Base-by-base conservation (phyloP, 805 yeast genomes). In the Blastobotrys peoriensis region DNA sequence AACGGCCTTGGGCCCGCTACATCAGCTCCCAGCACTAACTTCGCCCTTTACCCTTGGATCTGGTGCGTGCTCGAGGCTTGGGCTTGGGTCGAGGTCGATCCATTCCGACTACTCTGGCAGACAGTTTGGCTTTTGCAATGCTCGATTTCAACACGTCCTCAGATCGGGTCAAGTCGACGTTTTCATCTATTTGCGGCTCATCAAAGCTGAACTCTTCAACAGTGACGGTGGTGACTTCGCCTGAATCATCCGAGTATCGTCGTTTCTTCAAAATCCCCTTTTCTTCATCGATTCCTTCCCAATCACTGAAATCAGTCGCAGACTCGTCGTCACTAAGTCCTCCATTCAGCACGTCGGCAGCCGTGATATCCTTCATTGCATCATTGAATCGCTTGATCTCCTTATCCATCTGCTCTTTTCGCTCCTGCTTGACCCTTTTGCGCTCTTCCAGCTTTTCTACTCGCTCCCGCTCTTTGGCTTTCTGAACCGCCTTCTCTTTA, bases 401-500 rank as follows among this genome's bases (percentile, higher is more conserved):
- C 48, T 75, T 78, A 40, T 81, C 81, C 50, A 87, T 64, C 45
- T 78, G 79, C 45, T 73, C 69, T 56, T 81, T 78, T 47, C 85
- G 73, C 57, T 86, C 95, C 16, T 84, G 85, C 51, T 91, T 71
- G 17, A 79, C 62, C 54, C 73, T 70, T 52, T 79, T 77, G 48
- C 97, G 75, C 58, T 86, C 95, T 53, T 83, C 94, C 8, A 87
- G 71, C 55, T 76, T 76, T 2, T 79, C 79, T 51, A 77, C 67
- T 46, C 89, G 73, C 3, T 83, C 93, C 59, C 82, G 85, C 60
- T 89, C 96, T 54, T 82, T 80, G 41, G 76, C 76, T 56, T 71
- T 79, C 48, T 76, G 86, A 53, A 78, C 79, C 0, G 97, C 98
- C 52, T 82, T 80, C 67, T 87, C 89, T 66, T 85, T 84, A 62